Evolutionary conservation across 768 basidiomycete species (phyloP), one percentile per base, ranked within the genome.

Genomic region (Phlegmacium glaucopus): DNA sequence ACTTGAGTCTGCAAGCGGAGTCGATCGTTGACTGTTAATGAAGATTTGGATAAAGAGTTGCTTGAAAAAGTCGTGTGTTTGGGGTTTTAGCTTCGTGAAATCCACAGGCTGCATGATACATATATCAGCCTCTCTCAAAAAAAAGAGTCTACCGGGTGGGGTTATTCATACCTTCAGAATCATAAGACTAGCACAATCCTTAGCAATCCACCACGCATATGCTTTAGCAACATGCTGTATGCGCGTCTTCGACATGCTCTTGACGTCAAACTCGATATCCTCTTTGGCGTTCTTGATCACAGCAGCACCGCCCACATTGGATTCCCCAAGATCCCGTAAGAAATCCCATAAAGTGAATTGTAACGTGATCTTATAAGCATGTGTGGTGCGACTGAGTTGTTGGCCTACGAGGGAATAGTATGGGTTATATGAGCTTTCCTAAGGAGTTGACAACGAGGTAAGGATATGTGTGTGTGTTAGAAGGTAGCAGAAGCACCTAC

Each of bases 261-360:
- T 77, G 16, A 74, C 54, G 30, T 81, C 77, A 43, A 75, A 74
- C 38, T 71, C 67, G 13, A 74, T 72, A 34, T 69, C 71, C 16
- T 76, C 76, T 37, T 77, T 71, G n/a, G 77, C 71, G 49, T 75
- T 80, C 62, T 88, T 89, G 57, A 90, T 74, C 32, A 91, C 70
- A 60, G 86, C 88, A 0, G 77, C 78, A 6, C 92, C 91, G 2
- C 92, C 91, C 29, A 94, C 89, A 26, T 69, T 78, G 9, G 73
- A 78, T 66, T 96, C 92, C 10, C 93, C 95, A 37, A 98, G 71
- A 50, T 90, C 90, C 8, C 95, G 86, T 25, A 98, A 68, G 62
- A 98, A 94, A 62, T 99, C 96, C 96, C 96, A 99, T 6, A 98
- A 69, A 56, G 85, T 90, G 64, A 90, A 98, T 60, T 97, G 96